Percentiles rank a stretch among this genome's conserved stretches.
Evolutionary conservation across 352 stramenopile species (phyloP).

Genomic region (Pythium aphanidermatum): DNA sequence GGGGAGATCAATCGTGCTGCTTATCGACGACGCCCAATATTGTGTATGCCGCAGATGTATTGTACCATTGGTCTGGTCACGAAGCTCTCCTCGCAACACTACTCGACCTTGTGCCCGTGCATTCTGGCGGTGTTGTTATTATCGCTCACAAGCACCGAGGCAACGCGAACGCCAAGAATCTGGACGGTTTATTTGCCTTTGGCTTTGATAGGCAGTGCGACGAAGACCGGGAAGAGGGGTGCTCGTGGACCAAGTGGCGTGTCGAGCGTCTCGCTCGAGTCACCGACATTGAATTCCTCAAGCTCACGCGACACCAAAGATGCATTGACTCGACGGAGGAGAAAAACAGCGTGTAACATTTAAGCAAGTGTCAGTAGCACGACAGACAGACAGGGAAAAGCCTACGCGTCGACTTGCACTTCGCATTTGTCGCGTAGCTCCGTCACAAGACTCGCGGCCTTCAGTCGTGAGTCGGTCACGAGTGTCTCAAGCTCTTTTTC

Average conservation of each 20-base stretch:
- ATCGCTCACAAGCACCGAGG: constrained; percentile 55
- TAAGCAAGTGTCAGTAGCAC: too few relatives aligned
- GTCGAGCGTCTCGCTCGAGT: constrained; percentile 15
- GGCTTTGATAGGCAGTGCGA: neutral
- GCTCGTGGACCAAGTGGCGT: constrained; percentile 24
- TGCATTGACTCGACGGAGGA: neutral
- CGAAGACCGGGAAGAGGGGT: neutral
- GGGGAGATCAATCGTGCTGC: constrained; percentile 18
- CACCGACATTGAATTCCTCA: constrained; percentile 19
- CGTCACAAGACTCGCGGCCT: constrained; percentile 15
- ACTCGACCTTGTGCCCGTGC: constrained; percentile 11
- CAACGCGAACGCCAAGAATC: constrained; percentile 11
- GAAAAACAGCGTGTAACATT: too few relatives aligned
- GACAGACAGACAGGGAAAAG: neutral
- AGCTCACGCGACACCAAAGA: constrained; percentile 13
- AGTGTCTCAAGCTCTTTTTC: constrained; percentile 15
- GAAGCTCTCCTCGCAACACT: constrained; percentile 32
- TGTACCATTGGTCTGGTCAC: constrained; percentile 59
- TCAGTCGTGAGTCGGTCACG: constrained; percentile 16
- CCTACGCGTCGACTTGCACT: constrained; percentile 10
- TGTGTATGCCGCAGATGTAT: constrained; percentile 47
- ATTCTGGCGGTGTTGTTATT: constrained; percentile 14
- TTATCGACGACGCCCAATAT: constrained; percentile 1
- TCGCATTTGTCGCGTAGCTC: constrained; percentile 19
- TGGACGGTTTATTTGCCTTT: constrained; percentile 24